phyloP scores from a whole-genome alignment of 2,329 filamentous ascomycete genomes.

The Zymoseptoria brevis region DNA sequence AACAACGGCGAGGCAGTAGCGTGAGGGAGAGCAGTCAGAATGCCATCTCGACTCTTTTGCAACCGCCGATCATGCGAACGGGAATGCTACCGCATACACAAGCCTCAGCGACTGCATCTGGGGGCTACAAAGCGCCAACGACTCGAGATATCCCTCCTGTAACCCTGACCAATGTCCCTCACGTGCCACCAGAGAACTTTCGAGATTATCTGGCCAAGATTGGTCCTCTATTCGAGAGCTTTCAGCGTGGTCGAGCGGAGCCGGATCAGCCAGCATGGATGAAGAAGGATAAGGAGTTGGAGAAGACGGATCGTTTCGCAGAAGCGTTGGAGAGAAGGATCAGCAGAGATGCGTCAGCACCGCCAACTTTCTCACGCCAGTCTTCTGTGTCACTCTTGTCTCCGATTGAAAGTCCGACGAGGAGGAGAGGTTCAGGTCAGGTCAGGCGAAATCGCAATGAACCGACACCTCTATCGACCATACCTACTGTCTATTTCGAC shows the following conservation, averaged over 20 bases:
- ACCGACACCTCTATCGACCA: constrained; percentile 80
- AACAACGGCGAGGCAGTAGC: constrained; percentile 50
- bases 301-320: constrained; percentile 43
- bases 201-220: constrained; percentile 78
- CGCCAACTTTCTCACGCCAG: constrained; percentile 30
- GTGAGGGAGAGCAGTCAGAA: constrained; percentile 74
- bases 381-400: constrained; percentile 38
- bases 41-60: constrained; percentile 89
- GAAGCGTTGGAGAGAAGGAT: constrained; percentile 39
- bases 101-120: constrained; percentile 59
- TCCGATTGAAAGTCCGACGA: constrained; percentile 42
- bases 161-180: constrained; percentile 76
- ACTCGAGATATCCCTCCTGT: constrained; percentile 88
- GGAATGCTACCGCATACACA: constrained; percentile 73
- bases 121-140: constrained; percentile 65
- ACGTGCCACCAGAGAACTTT: constrained; percentile 73
- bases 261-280: constrained; percentile 50
- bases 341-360: constrained; percentile 29
- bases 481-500: constrained; percentile 89
- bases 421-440: constrained; percentile 44
- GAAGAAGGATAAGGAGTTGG: constrained; percentile 37
- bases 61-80: constrained; percentile 81
- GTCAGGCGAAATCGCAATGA: constrained; percentile 58
- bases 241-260: constrained; percentile 73
- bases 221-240: constrained; percentile 78